Evolutionary conservation across 2,329 filamentous ascomycete species (phyloP).

Genomic region (Epichloe gansuensis): DNA sequence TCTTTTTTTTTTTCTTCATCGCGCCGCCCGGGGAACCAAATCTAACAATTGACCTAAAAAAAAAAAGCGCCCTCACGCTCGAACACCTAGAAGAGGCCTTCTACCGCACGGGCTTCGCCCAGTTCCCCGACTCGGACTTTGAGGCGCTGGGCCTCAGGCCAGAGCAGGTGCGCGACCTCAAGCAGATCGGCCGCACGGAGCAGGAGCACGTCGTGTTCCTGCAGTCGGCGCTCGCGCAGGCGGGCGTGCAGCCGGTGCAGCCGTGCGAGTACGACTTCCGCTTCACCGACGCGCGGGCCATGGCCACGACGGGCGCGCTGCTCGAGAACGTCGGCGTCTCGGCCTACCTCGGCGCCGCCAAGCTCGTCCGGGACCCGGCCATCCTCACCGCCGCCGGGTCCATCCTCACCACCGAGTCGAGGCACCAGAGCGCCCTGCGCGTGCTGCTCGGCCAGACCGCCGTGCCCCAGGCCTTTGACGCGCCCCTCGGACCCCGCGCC

Average conservation of each 20-base stretch:
- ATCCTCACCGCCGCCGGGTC: slow-evolving; percentile 54
- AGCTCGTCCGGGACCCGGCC: slow-evolving; percentile 43
- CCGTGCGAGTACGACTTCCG: slow-evolving; percentile 62
- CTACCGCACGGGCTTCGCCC: slow-evolving; percentile 57
- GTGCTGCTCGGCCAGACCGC: slow-evolving; percentile 42
- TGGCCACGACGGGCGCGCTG: slow-evolving; percentile 56
- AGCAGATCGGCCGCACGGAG: slow-evolving; percentile 50
- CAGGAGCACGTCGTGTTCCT: slow-evolving; percentile 28
- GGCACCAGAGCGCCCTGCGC: slow-evolving; percentile 63
- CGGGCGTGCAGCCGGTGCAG: slow-evolving; percentile 51
- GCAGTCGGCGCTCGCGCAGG: slow-evolving; percentile 45
- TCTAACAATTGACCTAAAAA: no score
- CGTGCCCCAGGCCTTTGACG: slow-evolving; percentile 58
- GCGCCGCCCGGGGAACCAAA: no score
- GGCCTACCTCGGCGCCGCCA: slow-evolving; percentile 60
- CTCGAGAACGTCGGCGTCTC: slow-evolving; percentile 63
- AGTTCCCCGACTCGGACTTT: slow-evolving; percentile 54
- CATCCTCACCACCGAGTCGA: slow-evolving; percentile 60
- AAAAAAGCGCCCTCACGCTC: slow-evolving; percentile 41
- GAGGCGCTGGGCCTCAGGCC: slow-evolving; percentile 28
- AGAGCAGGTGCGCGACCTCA: slow-evolving; percentile 33
- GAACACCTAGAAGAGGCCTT: slow-evolving; percentile 64
- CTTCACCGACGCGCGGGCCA: slow-evolving; percentile 50
- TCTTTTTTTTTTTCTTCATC: not conserved
- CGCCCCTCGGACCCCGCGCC: slow-evolving; percentile 51